Percentiles rank a stretch among this genome's conserved stretches.
phyloP scores from a whole-genome alignment of 2,329 filamentous ascomycete genomes.

The Ambrosiella cleistominuta region DNA sequence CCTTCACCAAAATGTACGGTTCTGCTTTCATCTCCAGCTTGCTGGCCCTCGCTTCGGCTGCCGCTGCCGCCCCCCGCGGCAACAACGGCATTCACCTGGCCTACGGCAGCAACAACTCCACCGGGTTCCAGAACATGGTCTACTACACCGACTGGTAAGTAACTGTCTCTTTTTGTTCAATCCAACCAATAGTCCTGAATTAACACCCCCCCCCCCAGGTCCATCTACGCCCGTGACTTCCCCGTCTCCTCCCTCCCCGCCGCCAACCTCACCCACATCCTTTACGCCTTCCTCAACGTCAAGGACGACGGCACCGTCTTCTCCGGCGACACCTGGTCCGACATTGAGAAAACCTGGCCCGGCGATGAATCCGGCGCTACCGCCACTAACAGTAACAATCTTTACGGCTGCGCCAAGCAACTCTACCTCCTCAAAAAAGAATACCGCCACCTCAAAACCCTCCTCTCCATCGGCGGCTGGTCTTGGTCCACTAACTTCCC shows the following conservation, averaged over 20 bases:
- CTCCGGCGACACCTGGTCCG: slow-evolving; percentile 51
- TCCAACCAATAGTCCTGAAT: neutral
- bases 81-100: neutral
- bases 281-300: slow-evolving; percentile 71
- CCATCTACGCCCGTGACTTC: slow-evolving; percentile 59
- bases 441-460: slow-evolving; percentile 59
- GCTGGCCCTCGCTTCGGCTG: slow-evolving; percentile 2
- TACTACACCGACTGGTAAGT: slow-evolving; percentile 13
- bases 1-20: slow-evolving; percentile 1
- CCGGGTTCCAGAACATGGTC: slow-evolving; percentile 11
- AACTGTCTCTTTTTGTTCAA: slow-evolving; percentile 2
- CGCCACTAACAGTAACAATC: slow-evolving; percentile 40
- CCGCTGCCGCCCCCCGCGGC: neutral
- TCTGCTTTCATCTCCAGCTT: slow-evolving; percentile 4
- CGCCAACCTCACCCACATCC: slow-evolving; percentile 54
- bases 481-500: slow-evolving; percentile 67
- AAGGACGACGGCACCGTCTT: slow-evolving; percentile 53
- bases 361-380: slow-evolving; percentile 18
- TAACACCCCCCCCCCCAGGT: slow-evolving; percentile 25
- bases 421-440: slow-evolving; percentile 59
- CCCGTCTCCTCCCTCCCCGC: slow-evolving; percentile 53
- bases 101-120: neutral
- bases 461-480: slow-evolving; percentile 74
- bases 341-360: slow-evolving; percentile 55
- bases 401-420: slow-evolving; percentile 69